Percentiles rank a stretch among this genome's conserved stretches.
Conservation (phyloP, 495 filamentous ascomycete species). For the Penicillium manginii region DNA sequence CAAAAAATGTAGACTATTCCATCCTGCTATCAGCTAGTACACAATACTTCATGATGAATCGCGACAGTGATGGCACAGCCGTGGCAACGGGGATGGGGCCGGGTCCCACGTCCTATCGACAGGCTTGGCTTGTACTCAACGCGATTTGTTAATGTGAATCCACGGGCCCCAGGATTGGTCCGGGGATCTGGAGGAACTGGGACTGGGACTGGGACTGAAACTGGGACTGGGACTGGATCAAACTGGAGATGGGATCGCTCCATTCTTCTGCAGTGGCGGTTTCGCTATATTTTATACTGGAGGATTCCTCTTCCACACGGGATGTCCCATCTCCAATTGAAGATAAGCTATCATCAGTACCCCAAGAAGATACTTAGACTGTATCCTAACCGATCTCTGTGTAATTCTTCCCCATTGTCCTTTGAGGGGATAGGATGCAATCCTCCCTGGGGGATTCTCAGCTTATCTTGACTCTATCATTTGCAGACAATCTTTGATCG, state of each 20-base stretch:
- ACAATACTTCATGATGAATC: constrained; percentile 4
- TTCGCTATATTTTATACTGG: constrained; percentile 1
- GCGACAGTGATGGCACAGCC: background rate
- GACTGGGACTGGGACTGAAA: background rate
- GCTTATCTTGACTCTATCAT: constrained; percentile 3
- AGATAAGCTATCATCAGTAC: background rate
- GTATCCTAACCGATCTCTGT: background rate
- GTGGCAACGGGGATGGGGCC: background rate
- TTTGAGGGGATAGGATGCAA: background rate
- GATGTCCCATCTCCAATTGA: background rate
- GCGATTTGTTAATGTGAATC: constrained; percentile 7
- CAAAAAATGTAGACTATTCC: constrained; percentile 1
- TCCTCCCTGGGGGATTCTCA: too few relatives aligned
- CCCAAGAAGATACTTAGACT: background rate
- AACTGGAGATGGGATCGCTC: constrained; percentile 2
- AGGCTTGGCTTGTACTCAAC: constrained; percentile 6
- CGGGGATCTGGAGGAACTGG: constrained; percentile 1
- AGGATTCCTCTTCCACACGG: background rate
- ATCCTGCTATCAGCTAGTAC: background rate
- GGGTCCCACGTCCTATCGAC: constrained; percentile 7
- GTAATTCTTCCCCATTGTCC: background rate
- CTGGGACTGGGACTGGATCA: background rate
- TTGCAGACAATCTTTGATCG: constrained; percentile 12
- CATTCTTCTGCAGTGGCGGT: background rate
- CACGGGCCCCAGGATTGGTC: constrained; percentile 1